phyloP scores from a whole-genome alignment of 2,329 filamentous ascomycete species.

The Cephalotrichum gorgonifer region DNA sequence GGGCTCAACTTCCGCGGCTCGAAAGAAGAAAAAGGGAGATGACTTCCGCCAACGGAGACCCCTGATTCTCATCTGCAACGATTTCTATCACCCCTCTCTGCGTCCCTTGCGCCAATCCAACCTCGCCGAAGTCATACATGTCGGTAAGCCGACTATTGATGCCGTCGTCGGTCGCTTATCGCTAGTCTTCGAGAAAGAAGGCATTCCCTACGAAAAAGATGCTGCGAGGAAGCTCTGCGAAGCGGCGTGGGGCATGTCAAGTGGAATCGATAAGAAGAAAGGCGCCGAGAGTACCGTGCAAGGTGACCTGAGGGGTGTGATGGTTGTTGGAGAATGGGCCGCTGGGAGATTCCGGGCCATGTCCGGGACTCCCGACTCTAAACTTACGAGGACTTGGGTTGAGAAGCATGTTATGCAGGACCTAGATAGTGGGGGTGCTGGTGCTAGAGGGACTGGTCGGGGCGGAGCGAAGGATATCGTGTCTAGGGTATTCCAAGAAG shows the following conservation, averaged over 20 bases:
- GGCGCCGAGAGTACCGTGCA: constrained; percentile 59
- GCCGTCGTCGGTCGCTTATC: constrained; percentile 76
- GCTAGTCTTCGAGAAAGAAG: constrained; percentile 77
- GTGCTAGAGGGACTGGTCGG: constrained; percentile 59
- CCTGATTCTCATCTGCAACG: constrained; percentile 91
- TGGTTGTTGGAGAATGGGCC: constrained; percentile 84
- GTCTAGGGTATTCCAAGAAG: constrained; percentile 67
- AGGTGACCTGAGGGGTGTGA: constrained; percentile 68
- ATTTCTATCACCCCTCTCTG: constrained; percentile 86
- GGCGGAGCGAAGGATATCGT: constrained; percentile 67
- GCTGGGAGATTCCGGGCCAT: constrained; percentile 55
- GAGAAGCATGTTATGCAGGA: constrained; percentile 61
- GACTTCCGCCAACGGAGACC: constrained; percentile 81
- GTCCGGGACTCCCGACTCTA: constrained; percentile 23
- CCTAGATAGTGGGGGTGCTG: constrained; percentile 59
- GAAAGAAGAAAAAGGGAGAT: constrained; percentile 66
- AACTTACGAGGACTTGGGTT: constrained; percentile 64
- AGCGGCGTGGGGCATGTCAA: constrained; percentile 69
- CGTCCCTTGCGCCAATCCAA: constrained; percentile 76
- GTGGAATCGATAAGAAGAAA: constrained; percentile 57
- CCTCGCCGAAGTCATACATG: constrained; percentile 81
- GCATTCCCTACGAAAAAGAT: constrained; percentile 78
- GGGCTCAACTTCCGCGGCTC: constrained; percentile 3
- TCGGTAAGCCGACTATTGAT: constrained; percentile 79
- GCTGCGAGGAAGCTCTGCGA: constrained; percentile 79